Base-by-base conservation (phyloP, 2,329 filamentous ascomycete species). In the Pyrenochaeta sp. region DNA sequence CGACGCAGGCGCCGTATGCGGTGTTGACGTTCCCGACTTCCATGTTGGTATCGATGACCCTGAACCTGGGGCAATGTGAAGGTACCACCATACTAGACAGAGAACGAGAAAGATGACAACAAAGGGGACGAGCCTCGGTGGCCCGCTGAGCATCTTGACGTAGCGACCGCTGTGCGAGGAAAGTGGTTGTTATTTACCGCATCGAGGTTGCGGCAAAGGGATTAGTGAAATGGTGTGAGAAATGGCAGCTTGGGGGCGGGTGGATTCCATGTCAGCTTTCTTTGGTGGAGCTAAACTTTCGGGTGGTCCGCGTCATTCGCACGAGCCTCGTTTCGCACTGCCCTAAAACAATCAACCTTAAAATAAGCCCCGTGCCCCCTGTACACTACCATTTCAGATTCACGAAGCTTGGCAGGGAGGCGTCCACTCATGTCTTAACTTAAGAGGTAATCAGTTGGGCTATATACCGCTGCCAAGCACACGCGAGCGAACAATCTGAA, bases 131-230 rank as follows among this genome's bases (percentile, higher is more conserved):
- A 74, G 64, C 52, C 74, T 70, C 22, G 74, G 74, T 32, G 74
- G 74, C 47, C 74, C 72, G 51, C 73, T 70, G 54, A 77, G 68
- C 74, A 77, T 76, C 30, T n/a, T 74, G 67, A 40, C 61, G 55
- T 54, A 36, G 54, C 50, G 34, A 45, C 51, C 42, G 57, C 51
- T 25, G 47, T 54, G 62, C 37, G 50, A 24, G 32, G 39, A 57
- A 37, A 52, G 55, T 45, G 54, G 52, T 10, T 44, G 48, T 50
- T 47, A 50, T 37, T 66, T 56, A 59, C 53, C 51, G 42, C 61
- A 59, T 61, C 46, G 46, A 49, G 34, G 49, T 45, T 44, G 50
- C 8, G 32, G 50, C 30, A 45, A 32, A 44, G 42, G 27, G 42
- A 25, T 44, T 45, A 19, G 15, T 43, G 19, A 32, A 48, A 37